Percentiles rank a stretch among this genome's conserved stretches.
Evolutionary conservation across 805 yeast species (phyloP).

Genomic region (Huiozyma naganishii): DNA sequence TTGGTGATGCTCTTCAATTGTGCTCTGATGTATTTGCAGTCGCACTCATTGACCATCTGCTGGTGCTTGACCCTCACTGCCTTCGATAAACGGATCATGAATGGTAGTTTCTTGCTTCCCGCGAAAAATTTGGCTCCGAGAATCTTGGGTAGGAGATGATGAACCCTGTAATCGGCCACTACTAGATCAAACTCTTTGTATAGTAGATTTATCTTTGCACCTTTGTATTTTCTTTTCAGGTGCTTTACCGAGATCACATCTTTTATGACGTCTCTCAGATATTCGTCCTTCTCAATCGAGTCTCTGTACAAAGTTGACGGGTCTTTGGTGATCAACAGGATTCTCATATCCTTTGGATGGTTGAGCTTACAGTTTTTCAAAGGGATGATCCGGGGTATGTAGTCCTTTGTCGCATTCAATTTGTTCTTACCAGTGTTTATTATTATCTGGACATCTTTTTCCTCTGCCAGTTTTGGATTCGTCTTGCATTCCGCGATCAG

Average conservation of each 20-base stretch:
- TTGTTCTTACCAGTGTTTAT: slow-evolving; percentile 37
- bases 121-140: slow-evolving; percentile 53
- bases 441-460: slow-evolving; percentile 29
- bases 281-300: slow-evolving; percentile 38
- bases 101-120: slow-evolving; percentile 57
- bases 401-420: slow-evolving; percentile 35
- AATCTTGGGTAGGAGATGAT: slow-evolving; percentile 45
- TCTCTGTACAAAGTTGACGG: slow-evolving; percentile 50
- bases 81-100: slow-evolving; percentile 47
- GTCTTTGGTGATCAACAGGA: slow-evolving; percentile 62
- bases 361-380: slow-evolving; percentile 39
- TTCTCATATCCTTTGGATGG: slow-evolving; percentile 37
- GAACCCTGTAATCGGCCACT: slow-evolving; percentile 59
- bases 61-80: slow-evolving; percentile 26
- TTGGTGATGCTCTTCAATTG: slow-evolving; percentile 57
- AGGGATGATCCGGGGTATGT: slow-evolving; percentile 50
- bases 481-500: slow-evolving; percentile 23
- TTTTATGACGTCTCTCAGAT: slow-evolving; percentile 51
- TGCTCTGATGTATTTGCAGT: slow-evolving; percentile 48
- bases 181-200: slow-evolving; percentile 56
- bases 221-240: slow-evolving; percentile 36
- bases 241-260: slow-evolving; percentile 52
- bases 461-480: slow-evolving; percentile 19
- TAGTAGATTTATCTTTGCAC: slow-evolving; percentile 36
- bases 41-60: slow-evolving; percentile 51